phyloP scores from a whole-genome alignment of 2,329 filamentous ascomycete species.

The Fusarium tuaranense region DNA sequence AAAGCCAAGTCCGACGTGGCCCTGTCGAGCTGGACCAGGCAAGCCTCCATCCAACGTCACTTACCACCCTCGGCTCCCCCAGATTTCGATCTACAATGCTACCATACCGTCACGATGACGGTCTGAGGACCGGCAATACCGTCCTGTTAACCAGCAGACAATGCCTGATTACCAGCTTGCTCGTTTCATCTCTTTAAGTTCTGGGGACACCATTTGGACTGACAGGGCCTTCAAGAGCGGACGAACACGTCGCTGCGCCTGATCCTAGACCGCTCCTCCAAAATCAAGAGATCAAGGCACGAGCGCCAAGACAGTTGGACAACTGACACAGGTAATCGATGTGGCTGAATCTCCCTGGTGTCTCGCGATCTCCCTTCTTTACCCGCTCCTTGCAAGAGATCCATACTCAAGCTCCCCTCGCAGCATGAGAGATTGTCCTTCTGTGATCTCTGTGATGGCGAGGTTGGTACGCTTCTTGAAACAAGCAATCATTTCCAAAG shows the following conservation, averaged over 20 bases:
- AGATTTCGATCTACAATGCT: constrained; percentile 14
- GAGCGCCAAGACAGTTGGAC: constrained; percentile 5
- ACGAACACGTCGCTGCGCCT: neutral
- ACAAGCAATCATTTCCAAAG: constrained; percentile 1
- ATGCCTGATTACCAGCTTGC: neutral
- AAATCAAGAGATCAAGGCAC: neutral
- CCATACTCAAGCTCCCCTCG: constrained; percentile 5
- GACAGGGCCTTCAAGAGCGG: neutral
- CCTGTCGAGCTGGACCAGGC: constrained; percentile 35
- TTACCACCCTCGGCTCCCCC: constrained; percentile 11
- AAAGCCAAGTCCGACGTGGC: constrained; percentile 18
- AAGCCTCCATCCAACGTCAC: constrained; percentile 19
- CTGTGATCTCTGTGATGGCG: neutral
- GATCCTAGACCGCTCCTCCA: constrained; percentile 1
- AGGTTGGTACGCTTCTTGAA: constrained; percentile 19
- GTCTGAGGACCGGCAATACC: neutral
- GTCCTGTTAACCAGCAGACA: neutral
- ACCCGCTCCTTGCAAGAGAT: neutral
- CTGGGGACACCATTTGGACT: constrained; percentile 1
- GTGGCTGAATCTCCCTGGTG: constrained; percentile 28
- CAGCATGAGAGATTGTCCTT: neutral
- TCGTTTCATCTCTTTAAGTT: constrained; percentile 12
- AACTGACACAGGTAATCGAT: constrained; percentile 13
- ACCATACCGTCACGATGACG: constrained; percentile 23
- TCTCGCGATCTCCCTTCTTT: constrained; percentile 14